These are phyloP conservation scores for Blastocystis hominis DNA, from an alignment of 352 stramenopile genomes.

Conservation along the genomic window DNA sequence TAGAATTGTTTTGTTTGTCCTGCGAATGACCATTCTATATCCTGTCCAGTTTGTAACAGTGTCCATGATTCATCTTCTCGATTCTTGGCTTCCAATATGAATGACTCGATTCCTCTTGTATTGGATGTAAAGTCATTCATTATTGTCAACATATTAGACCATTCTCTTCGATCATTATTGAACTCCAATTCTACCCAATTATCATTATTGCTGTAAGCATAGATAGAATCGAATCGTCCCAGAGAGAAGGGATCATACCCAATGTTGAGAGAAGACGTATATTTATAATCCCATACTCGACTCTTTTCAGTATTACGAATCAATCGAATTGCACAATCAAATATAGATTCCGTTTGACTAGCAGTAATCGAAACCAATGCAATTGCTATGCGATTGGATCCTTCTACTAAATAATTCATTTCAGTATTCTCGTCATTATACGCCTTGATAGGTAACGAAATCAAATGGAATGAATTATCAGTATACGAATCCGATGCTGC, in stretches of 20 bases:
- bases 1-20: not conserved
- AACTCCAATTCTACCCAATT: not conserved
- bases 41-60: not conserved
- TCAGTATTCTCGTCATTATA: not conserved
- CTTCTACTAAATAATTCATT: not conserved
- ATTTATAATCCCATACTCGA: constrained; percentile 20
- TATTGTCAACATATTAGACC: not conserved
- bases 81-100: not conserved
- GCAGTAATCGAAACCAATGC: not conserved
- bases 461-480: not conserved
- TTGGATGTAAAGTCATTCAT: not conserved
- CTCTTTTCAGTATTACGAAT: not conserved
- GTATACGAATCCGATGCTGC: not conserved
- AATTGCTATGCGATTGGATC: not conserved
- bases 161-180: not conserved
- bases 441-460: not conserved
- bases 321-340: constrained; percentile 32
- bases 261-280: not conserved
- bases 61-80: not conserved
- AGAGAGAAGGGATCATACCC: not conserved
- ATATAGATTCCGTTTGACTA: not conserved
- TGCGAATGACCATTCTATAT: not conserved
- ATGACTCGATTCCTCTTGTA: not conserved
- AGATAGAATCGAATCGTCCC: not conserved
- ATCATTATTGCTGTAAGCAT: not conserved